Conservation (phyloP, 2,329 filamentous ascomycete species). For the Sporothrix euskadiensis region DNA sequence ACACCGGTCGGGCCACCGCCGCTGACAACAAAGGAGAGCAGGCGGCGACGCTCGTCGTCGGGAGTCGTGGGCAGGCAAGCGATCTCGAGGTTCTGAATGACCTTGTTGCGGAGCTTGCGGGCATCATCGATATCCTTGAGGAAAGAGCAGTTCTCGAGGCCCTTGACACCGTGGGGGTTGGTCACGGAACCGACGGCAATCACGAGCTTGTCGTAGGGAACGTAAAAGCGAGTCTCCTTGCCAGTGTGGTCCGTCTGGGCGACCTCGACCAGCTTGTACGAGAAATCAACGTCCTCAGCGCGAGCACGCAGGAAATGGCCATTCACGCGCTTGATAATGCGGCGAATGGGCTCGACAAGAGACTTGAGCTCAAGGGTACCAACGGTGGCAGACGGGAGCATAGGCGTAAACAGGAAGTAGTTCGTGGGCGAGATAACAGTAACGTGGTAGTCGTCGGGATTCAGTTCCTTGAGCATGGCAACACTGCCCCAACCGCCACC, state of each 20-base stretch:
- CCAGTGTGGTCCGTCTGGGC: conserved; percentile 71
- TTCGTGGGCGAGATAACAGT: conserved; percentile 93
- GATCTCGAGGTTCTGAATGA: conserved; percentile 85
- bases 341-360: conserved; percentile 86
- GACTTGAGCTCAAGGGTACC: conserved; percentile 90
- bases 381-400: conserved; percentile 95
- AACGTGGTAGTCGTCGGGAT: conserved; percentile 90
- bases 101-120: conserved; percentile 80
- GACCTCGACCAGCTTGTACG: conserved; percentile 85
- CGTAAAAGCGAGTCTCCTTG: conserved; percentile 78
- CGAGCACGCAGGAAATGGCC: conserved; percentile 89
- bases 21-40: conserved; percentile 94
- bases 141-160: conserved; percentile 90
- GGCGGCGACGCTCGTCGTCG: conserved; percentile 80
- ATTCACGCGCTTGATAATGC: conserved; percentile 73
- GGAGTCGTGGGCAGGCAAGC: conserved; percentile 90
- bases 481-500: conserved; percentile 96
- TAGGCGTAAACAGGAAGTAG: conserved; percentile 97
- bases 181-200: conserved; percentile 88
- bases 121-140: conserved; percentile 95
- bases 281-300: conserved; percentile 89
- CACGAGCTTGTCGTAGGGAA: conserved; percentile 96
- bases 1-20: conserved; percentile 95
- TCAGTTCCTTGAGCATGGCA: conserved; percentile 83
- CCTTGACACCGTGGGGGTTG: conserved; percentile 94